Evolutionary conservation across 2,329 filamentous ascomycete genomes (phyloP).

Genomic region (Monilinia fructigena): DNA sequence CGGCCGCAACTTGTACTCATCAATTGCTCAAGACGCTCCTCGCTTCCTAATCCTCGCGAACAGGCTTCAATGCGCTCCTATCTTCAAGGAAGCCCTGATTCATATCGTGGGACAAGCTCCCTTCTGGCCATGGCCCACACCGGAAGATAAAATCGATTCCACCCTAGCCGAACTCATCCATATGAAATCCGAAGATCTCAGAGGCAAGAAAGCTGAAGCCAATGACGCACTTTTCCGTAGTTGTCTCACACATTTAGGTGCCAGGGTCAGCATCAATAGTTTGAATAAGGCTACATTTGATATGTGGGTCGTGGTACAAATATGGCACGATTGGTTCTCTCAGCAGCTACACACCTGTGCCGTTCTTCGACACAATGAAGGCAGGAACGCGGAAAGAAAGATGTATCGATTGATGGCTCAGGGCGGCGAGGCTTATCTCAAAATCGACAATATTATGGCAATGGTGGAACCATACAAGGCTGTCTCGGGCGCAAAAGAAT

Average conservation of each 20-base stretch:
- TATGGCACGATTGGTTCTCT: conserved; percentile 36
- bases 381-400: background rate
- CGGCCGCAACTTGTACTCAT: conserved; percentile 27
- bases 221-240: conserved; percentile 27
- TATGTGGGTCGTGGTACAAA: conserved; percentile 29
- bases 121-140: conserved; percentile 26
- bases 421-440: conserved; percentile 32
- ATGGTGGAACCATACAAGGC: conserved; percentile 3
- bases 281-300: conserved; percentile 33
- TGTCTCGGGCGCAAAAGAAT: background rate
- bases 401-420: conserved; percentile 31
- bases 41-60: conserved; percentile 30
- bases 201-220: conserved; percentile 18
- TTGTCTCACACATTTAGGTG: conserved; percentile 19
- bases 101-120: conserved; percentile 33
- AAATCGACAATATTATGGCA: conserved; percentile 6
- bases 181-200: conserved; percentile 26
- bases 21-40: conserved; percentile 28
- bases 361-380: background rate
- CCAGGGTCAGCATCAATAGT: conserved; percentile 14
- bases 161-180: conserved; percentile 22
- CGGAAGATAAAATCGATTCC: background rate
- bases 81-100: conserved; percentile 34
- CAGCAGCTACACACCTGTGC: conserved; percentile 16
- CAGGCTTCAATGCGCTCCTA: conserved; percentile 26